Conservation (phyloP, 1,139 yeast species). For the Hemisphaericaspora lyxosophila region DNA sequence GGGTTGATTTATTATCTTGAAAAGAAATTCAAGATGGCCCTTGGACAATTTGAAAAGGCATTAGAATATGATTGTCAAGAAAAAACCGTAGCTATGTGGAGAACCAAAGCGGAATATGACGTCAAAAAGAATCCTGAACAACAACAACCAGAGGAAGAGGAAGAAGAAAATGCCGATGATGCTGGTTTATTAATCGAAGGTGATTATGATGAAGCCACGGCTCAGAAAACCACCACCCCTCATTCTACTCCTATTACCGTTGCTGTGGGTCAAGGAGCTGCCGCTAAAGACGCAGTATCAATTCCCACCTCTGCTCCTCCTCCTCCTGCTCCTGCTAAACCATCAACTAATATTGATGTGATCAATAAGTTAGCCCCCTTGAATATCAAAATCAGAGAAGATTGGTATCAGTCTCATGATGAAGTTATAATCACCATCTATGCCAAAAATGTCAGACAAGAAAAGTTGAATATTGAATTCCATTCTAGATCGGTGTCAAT, state of each 20-base stretch:
- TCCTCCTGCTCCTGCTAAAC: conserved; percentile 8
- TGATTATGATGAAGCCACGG: conserved; percentile 8
- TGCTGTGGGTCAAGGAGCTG: neutral
- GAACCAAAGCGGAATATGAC: conserved; percentile 42
- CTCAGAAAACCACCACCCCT: conserved; percentile 4
- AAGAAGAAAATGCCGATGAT: conserved; percentile 11
- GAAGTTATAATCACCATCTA: conserved; percentile 69
- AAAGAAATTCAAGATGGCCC: conserved; percentile 49
- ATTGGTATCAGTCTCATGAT: conserved; percentile 73
- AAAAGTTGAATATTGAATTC: conserved; percentile 39
- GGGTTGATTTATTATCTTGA: conserved; percentile 51
- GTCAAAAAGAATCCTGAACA: conserved; percentile 24
- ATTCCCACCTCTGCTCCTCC: conserved; percentile 3
- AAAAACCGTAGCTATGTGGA: conserved; percentile 52
- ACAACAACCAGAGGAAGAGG: conserved; percentile 12
- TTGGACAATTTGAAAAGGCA: conserved; percentile 50
- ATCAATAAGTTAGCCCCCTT: conserved; percentile 44
- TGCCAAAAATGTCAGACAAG: conserved; percentile 60
- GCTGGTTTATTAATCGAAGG: conserved; percentile 6
- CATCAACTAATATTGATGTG: conserved; percentile 32
- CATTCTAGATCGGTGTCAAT: conserved; percentile 32
- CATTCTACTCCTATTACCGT: conserved; percentile 4
- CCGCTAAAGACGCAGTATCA: neutral
- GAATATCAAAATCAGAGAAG: conserved; percentile 55
- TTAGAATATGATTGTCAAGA: conserved; percentile 47